Evolutionary conservation across 805 yeast species (phyloP).

Genomic region (Zygotorulaspora florentina): DNA sequence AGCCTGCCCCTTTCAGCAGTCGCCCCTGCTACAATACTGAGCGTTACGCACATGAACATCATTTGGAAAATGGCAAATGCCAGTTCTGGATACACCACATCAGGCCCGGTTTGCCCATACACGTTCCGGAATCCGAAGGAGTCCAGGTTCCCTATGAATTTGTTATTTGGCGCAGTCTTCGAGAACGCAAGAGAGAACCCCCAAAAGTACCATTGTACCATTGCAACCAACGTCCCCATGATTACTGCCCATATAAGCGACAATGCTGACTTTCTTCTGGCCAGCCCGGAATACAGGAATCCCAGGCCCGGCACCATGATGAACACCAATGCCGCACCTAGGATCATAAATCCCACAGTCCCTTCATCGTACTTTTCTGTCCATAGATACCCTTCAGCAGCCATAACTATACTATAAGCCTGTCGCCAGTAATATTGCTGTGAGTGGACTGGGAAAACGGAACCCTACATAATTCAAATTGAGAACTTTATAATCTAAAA

Average conservation of each 20-base stretch:
- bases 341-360: slow-evolving; percentile 47
- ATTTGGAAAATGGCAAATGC: slow-evolving; percentile 84
- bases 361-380: slow-evolving; percentile 43
- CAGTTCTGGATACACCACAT: slow-evolving; percentile 66
- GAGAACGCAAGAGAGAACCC: slow-evolving; percentile 93
- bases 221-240: slow-evolving; percentile 66
- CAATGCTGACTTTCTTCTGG: slow-evolving; percentile 84
- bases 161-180: slow-evolving; percentile 62
- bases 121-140: slow-evolving; percentile 78
- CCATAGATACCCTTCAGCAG: slow-evolving; percentile 21
- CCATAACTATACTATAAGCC: background rate
- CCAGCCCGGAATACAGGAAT: slow-evolving; percentile 85
- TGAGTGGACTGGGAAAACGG: no score
- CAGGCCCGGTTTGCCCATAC: slow-evolving; percentile 42
- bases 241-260: slow-evolving; percentile 80
- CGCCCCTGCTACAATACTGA: slow-evolving; percentile 89
- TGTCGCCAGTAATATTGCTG: no score
- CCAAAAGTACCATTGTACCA: slow-evolving; percentile 96
- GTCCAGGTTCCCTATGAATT: slow-evolving; percentile 82
- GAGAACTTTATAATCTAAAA: no score
- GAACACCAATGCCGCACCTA: slow-evolving; percentile 69
- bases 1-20: slow-evolving; percentile 91
- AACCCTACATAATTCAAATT: no score
- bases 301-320: slow-evolving; percentile 95
- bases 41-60: slow-evolving; percentile 87